Percentiles rank a stretch among this genome's conserved stretches.
Conservation (phyloP, 2,329 filamentous ascomycete species). For the Aspergillus tanneri region DNA sequence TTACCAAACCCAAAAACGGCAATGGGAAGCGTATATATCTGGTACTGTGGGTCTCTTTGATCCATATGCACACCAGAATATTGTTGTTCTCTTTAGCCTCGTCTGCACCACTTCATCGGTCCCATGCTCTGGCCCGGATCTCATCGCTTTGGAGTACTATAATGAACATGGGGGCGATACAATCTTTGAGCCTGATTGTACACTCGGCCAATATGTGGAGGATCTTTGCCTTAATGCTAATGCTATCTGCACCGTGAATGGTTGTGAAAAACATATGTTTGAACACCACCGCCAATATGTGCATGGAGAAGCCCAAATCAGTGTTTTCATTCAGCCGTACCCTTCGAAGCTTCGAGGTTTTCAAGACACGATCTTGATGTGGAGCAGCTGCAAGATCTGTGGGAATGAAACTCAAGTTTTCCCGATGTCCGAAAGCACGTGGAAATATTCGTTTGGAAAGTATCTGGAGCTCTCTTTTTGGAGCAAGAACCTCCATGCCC, state of each 20-base stretch:
- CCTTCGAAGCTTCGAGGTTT: slow-evolving; percentile 64
- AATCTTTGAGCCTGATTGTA: slow-evolving; percentile 80
- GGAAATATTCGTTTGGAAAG: slow-evolving; percentile 98
- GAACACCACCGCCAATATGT: slow-evolving; percentile 97
- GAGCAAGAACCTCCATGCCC: slow-evolving; percentile 75
- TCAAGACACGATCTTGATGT: slow-evolving; percentile 85
- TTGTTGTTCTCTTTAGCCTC: slow-evolving; percentile 88
- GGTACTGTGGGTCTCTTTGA: slow-evolving; percentile 88
- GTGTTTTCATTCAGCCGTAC: slow-evolving; percentile 79
- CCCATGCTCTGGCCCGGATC: slow-evolving; percentile 84
- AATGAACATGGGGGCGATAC: slow-evolving; percentile 74
- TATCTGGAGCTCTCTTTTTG: slow-evolving; percentile 98
- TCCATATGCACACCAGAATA: slow-evolving; percentile 93
- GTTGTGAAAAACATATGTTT: slow-evolving; percentile 83
- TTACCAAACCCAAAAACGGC: slow-evolving; percentile 88
- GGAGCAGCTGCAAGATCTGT: slow-evolving; percentile 93
- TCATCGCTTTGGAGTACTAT: slow-evolving; percentile 91
- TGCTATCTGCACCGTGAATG: slow-evolving; percentile 75
- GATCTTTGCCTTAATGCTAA: slow-evolving; percentile 76
- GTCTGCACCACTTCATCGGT: slow-evolving; percentile 93
- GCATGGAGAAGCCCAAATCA: slow-evolving; percentile 90
- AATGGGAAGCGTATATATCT: slow-evolving; percentile 94
- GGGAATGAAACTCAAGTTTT: slow-evolving; percentile 85
- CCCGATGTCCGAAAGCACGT: slow-evolving; percentile 89
- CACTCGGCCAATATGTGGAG: slow-evolving; percentile 91